Percentiles rank a stretch among this genome's conserved stretches.
These are phyloP conservation scores for Bryoerythrophyllum caledonicum DNA, from an alignment of 225 moss, liverwort and hornwort genomes.

Conservation along the genomic window DNA sequence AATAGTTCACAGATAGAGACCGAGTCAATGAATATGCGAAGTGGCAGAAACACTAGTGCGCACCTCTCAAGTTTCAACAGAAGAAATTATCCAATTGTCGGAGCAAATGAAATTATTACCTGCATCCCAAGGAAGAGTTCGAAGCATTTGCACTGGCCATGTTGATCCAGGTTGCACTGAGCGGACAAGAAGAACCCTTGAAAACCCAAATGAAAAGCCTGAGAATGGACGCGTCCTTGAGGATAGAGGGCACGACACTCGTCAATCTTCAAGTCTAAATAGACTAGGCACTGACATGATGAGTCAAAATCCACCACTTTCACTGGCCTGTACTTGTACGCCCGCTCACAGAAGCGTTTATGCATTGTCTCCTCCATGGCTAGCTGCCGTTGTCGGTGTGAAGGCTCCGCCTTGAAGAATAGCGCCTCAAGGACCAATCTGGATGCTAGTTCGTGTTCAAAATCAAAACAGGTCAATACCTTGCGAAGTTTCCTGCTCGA, in stretches of 20 bases:
- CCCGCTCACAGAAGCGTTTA: conserved; percentile 87
- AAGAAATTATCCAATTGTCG: no score
- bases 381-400: conserved; percentile 90
- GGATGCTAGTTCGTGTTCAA: conserved; percentile 88
- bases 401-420: conserved; percentile 85
- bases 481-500: conserved; percentile 94
- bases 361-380: conserved; percentile 86
- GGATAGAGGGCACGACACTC: conserved; percentile 87
- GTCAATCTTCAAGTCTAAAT: conserved; percentile 89
- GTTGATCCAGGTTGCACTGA: conserved; percentile 93
- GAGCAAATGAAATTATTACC: no score
- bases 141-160: conserved; percentile 84
- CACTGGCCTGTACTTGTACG: conserved; percentile 97
- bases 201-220: conserved; percentile 96
- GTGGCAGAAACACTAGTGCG: neutral
- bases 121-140: conserved; percentile 99
- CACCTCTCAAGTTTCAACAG: no score
- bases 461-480: conserved; percentile 90
- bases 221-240: conserved; percentile 92
- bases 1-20: no score
- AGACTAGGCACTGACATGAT: conserved; percentile 84
- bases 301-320: conserved; percentile 96
- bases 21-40: no score
- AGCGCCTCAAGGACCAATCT: conserved; percentile 89
- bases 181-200: conserved; percentile 99